Percentiles rank a stretch among this genome's conserved stretches.
Evolutionary conservation across 495 filamentous ascomycete species (phyloP).

Genomic region (Penicillium egyptiacum): DNA sequence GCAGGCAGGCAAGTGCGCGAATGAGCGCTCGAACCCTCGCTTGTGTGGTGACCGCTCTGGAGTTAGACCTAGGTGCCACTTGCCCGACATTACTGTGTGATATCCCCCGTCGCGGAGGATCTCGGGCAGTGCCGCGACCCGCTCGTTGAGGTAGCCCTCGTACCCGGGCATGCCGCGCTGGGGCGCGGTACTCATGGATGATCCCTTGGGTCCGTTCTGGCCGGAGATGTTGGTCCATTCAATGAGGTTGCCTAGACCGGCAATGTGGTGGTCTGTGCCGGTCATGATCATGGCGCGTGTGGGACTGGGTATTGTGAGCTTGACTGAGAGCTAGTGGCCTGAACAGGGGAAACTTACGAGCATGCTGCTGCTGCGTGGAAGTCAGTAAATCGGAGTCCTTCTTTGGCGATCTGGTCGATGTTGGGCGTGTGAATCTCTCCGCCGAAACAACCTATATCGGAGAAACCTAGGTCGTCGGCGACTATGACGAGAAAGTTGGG

Average conservation of each 20-base stretch:
- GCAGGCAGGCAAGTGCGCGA: conserved; percentile 56
- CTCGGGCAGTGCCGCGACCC: conserved; percentile 62
- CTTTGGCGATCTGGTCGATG: conserved; percentile 56
- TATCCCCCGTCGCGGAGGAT: conserved; percentile 62
- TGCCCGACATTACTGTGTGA: conserved; percentile 61
- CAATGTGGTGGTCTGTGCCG: conserved; percentile 49
- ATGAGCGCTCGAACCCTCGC: conserved; percentile 47
- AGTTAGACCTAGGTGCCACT: conserved; percentile 55
- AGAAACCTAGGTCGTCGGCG: conserved; percentile 65
- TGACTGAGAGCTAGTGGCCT: background rate
- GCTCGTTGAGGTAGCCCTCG: conserved; percentile 64
- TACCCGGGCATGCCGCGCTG: conserved; percentile 62
- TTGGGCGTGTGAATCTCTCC: conserved; percentile 64
- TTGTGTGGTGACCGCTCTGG: conserved; percentile 44
- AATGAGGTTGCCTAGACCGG: conserved; percentile 48
- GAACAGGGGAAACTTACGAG: conserved; percentile 35
- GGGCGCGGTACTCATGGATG: conserved; percentile 42
- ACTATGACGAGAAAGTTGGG: conserved; percentile 65
- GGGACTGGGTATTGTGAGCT: conserved; percentile 34
- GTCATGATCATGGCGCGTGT: conserved; percentile 61
- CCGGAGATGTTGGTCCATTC: conserved; percentile 52
- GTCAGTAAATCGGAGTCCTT: conserved; percentile 59
- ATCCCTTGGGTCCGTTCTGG: conserved; percentile 46
- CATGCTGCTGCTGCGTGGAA: conserved; percentile 66
- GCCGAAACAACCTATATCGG: conserved; percentile 60